phyloP scores from a whole-genome alignment of 2,329 filamentous ascomycete genomes.

The Mycogone perniciosa region DNA sequence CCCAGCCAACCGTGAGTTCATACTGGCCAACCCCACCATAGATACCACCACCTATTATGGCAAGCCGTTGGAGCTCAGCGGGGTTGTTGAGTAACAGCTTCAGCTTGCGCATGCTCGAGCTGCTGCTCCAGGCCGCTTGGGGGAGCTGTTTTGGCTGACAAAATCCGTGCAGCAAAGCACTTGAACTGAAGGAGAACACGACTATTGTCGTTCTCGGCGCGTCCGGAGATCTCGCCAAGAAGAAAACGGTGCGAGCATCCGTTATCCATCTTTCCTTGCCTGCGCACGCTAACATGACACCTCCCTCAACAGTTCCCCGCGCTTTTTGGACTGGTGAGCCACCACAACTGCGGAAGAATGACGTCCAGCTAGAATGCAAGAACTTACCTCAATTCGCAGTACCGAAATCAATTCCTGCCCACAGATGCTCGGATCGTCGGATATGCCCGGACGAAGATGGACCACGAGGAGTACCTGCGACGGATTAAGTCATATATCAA shows the following conservation, averaged over 20 bases:
- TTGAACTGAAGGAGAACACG: constrained; percentile 98
- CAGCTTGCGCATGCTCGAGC: background rate
- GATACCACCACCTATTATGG: constrained; percentile 8
- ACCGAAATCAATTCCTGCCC: constrained; percentile 96
- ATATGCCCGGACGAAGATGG: constrained; percentile 99
- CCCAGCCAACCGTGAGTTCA: constrained; percentile 8
- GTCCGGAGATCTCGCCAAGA: constrained; percentile 96
- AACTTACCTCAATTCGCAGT: constrained; percentile 46
- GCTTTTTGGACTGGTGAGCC: constrained; percentile 89
- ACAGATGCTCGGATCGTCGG: constrained; percentile 96
- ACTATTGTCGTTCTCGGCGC: constrained; percentile 94
- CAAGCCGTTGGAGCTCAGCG: constrained; percentile 7
- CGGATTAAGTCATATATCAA: constrained; percentile 98
- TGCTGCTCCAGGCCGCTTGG: background rate
- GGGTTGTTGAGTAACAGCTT: constrained; percentile 1
- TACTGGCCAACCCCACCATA: constrained; percentile 11
- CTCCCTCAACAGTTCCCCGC: constrained; percentile 69
- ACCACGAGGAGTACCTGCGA: constrained; percentile 89
- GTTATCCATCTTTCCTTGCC: constrained; percentile 13
- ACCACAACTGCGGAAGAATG: background rate
- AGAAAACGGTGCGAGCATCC: constrained; percentile 76
- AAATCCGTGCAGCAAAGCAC: constrained; percentile 48
- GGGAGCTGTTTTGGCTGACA: constrained; percentile 11
- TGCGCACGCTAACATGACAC: constrained; percentile 8
- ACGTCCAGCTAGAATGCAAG: background rate